Conservation (phyloP, 2,329 filamentous ascomycete species). For the Fusarium circinatum region DNA sequence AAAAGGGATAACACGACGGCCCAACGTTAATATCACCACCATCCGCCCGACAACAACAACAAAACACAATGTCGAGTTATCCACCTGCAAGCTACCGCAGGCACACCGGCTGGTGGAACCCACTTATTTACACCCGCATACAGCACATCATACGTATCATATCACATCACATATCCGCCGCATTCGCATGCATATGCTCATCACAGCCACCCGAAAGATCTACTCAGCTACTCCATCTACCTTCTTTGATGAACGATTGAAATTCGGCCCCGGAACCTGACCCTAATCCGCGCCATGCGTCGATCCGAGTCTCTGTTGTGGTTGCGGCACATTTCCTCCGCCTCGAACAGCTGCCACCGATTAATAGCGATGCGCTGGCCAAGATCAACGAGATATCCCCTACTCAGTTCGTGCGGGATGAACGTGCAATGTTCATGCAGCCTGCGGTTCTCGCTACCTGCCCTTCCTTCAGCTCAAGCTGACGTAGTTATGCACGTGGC, state of each 20-base stretch:
- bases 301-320: constrained; percentile 37
- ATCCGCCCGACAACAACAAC: constrained; percentile 32
- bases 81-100: constrained; percentile 32
- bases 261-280: constrained; percentile 9
- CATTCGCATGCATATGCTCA: constrained; percentile 38
- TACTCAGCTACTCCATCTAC: constrained; percentile 12
- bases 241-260: constrained; percentile 24
- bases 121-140: constrained; percentile 22
- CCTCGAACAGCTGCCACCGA: neutral
- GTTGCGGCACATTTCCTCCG: constrained; percentile 25
- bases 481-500: constrained; percentile 11
- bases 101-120: constrained; percentile 15
- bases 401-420: neutral
- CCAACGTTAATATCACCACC: constrained; percentile 20
- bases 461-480: constrained; percentile 11
- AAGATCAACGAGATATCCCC: neutral
- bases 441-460: constrained; percentile 2
- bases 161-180: constrained; percentile 33
- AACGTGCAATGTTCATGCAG: constrained; percentile 19
- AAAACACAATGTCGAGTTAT: constrained; percentile 6
- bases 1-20: neutral
- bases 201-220: constrained; percentile 40
- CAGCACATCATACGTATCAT: constrained; percentile 33
- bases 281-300: constrained; percentile 28
- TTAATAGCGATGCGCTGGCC: neutral